Base-by-base conservation (phyloP, 495 filamentous ascomycete species). In the Penicillium paradoxum region DNA sequence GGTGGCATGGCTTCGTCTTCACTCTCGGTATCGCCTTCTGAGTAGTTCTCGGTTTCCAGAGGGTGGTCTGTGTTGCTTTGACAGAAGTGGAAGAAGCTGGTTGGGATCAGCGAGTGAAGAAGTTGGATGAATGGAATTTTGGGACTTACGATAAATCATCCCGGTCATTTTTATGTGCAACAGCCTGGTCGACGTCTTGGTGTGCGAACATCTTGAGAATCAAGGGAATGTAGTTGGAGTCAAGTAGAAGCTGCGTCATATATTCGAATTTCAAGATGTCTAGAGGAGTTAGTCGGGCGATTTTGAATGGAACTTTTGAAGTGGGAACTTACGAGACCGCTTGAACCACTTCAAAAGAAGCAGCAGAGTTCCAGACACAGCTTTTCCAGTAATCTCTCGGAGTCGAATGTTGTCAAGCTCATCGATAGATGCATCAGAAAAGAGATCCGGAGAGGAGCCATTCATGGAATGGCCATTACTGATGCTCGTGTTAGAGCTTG, bases 191-290 rank as follows among this genome's bases (percentile, higher is more conserved):
- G 22, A 95, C 79, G 55, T 98, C 93, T 67, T 97, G 91, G 63
- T 92, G 83, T 37, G 89, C 90, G 54, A 96, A 91, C 41, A 95
- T 79, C 76, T 96, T 97, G 14, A 98, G 75, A 14, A 96, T 85
- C 22, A 98, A 72, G 0, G 93, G 93, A 14, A 98, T 73, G 63
- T 96, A 97, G 67, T 95, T 97, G 17, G 88, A 89, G 68, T 98
- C 93, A 17, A 97, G 77, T 8, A 98, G 74, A 0, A 98, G 80
- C 67, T 97, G 95, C 0, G 90, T 90, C 59, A 98, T 73, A 63
- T 97, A 97, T 69, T 98, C 93, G 56, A 91, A 96, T 65, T 96
- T 96, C 54, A 98, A 73, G 37, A 98, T 81, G 63, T 98, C 92
- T 96, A 53, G 6, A 13, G 40, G 11, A 0, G 25, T 55, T 29